These are phyloP conservation scores for Chaetomiaceae sp. DNA, from an alignment of 2,329 filamentous ascomycete genomes.

Conservation along the genomic window DNA sequence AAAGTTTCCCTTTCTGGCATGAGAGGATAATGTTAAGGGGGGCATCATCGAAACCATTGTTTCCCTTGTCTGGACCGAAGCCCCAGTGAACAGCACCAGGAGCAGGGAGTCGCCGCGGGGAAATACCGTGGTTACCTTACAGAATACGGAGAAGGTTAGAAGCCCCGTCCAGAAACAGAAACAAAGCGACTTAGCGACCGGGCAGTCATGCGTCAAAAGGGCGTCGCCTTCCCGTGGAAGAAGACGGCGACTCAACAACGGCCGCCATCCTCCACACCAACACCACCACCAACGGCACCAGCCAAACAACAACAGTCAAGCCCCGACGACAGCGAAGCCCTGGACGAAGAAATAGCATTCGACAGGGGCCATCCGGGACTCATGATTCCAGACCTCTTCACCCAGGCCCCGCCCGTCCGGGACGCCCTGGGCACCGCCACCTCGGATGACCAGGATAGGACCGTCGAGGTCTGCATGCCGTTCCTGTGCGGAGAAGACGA, in stretches of 20 bases:
- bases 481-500: constrained; percentile 55
- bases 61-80: background rate
- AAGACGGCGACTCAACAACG: constrained; percentile 14
- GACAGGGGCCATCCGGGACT: constrained; percentile 4
- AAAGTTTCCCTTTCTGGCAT: constrained; percentile 11
- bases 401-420: constrained; percentile 53
- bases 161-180: too few relatives aligned
- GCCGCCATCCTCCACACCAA: background rate
- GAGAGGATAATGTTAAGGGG: constrained; percentile 16
- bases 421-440: constrained; percentile 65
- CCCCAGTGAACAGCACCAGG: too few relatives aligned
- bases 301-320: background rate
- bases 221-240: constrained; percentile 18
- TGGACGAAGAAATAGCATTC: constrained; percentile 27
- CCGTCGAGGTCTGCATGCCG: constrained; percentile 63
- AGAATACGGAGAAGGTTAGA: too few relatives aligned
- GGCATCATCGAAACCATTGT: constrained; percentile 15
- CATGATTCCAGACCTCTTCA: constrained; percentile 54
- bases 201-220: constrained; percentile 16
- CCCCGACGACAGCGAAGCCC: constrained; percentile 13
- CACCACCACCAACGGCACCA: constrained; percentile 2
- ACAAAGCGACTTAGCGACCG: constrained; percentile 16
- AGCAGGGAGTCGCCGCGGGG: too few relatives aligned
- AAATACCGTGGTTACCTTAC: too few relatives aligned
- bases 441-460: constrained; percentile 63